Evolutionary conservation across 495 filamentous ascomycete species (phyloP).

Genomic region (Penicillium silybi): DNA sequence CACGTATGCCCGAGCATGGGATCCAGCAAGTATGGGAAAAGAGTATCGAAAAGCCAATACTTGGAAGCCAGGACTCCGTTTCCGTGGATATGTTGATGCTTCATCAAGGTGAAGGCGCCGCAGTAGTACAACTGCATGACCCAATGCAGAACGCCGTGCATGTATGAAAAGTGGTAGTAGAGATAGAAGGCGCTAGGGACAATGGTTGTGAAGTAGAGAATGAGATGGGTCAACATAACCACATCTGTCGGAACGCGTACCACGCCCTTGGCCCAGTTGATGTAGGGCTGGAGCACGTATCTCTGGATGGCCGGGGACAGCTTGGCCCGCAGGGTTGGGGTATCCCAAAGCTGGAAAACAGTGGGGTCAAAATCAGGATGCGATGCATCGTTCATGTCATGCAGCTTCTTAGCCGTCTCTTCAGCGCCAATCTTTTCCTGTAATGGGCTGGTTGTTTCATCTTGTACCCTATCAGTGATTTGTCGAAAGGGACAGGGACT

Average conservation of each 20-base stretch:
- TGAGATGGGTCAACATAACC: conserved; percentile 71
- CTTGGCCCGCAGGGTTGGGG: conserved; percentile 29
- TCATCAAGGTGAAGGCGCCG: conserved; percentile 74
- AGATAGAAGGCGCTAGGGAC: conserved; percentile 63
- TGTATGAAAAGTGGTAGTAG: conserved; percentile 59
- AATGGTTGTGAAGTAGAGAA: conserved; percentile 65
- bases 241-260: conserved; percentile 64
- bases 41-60: conserved; percentile 50
- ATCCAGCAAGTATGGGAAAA: conserved; percentile 70
- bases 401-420: conserved; percentile 39
- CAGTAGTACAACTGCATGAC: conserved; percentile 59
- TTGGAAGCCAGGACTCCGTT: conserved; percentile 57
- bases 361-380: conserved; percentile 49
- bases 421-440: conserved; percentile 14
- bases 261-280: conserved; percentile 47
- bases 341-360: conserved; percentile 50
- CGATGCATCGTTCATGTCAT: conserved; percentile 50
- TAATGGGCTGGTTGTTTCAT: conserved; percentile 12
- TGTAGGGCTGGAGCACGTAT: conserved; percentile 54
- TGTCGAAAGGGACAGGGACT: neutral
- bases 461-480: conserved; percentile 11
- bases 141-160: conserved; percentile 61
- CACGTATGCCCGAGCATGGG: conserved; percentile 79
- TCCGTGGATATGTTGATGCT: conserved; percentile 79
- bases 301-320: conserved; percentile 37